Evolutionary conservation across 305 asterid species (phyloP).

Genomic region (Fraxinus floribunda): DNA sequence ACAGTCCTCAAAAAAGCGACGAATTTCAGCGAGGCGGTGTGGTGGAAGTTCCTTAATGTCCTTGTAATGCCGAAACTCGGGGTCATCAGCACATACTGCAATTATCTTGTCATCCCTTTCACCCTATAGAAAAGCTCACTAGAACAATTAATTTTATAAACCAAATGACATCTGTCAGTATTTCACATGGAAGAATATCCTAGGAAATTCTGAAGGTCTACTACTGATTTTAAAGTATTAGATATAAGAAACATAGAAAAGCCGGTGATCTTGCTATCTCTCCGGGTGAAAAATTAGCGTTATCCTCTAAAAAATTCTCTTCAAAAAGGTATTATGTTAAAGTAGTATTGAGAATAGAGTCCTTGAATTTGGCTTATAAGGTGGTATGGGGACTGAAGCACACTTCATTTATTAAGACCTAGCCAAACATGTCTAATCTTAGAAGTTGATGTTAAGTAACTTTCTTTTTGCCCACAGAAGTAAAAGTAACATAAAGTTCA

Average conservation of each 20-base stretch:
- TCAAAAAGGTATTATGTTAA: not conserved
- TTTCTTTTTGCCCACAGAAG: not conserved
- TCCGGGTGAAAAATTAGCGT: not conserved
- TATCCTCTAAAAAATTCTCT: not conserved
- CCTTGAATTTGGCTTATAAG: not conserved
- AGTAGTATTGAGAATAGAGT: not conserved
- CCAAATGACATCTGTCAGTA: not conserved
- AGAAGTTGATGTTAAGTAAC: not conserved
- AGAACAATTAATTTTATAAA: not conserved
- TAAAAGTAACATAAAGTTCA: not conserved
- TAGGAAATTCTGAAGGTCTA: not conserved
- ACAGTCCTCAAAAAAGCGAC: constrained; percentile 96
- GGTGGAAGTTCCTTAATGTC: constrained; percentile 79
- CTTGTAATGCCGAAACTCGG: constrained; percentile 71
- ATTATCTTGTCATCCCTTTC: constrained; percentile 89
- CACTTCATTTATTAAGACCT: not conserved
- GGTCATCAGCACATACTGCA: constrained; percentile 91
- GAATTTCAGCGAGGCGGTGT: constrained; percentile 89
- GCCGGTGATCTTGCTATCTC: not conserved
- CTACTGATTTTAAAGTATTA: not conserved
- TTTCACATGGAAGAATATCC: not conserved
- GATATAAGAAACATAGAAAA: not conserved
- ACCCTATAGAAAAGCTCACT: constrained; percentile 44
- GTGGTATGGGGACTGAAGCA: not conserved
- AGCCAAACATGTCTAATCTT: not conserved